A percentile compares a stretch with the other conserved stretches of the same genome.
Conservation (phyloP, 345 rosid genomes). For the Salix arbutifolia region DNA sequence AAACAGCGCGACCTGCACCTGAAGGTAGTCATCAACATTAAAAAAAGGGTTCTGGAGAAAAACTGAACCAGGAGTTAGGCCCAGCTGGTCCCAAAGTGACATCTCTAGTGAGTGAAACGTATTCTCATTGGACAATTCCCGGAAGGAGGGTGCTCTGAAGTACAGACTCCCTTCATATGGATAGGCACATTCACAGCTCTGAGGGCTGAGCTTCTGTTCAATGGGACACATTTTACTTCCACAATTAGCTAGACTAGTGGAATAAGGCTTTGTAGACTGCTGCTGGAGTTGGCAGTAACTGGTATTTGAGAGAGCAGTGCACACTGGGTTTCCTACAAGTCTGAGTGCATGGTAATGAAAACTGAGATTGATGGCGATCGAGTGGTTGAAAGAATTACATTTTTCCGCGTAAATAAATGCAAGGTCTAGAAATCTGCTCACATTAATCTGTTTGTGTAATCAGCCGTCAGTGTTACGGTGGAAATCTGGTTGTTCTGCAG, state of each 20-base stretch:
- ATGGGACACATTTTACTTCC: conserved; percentile 51
- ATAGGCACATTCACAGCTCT: conserved; percentile 81
- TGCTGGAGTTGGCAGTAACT: conserved; percentile 73
- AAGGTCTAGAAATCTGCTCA: conserved; percentile 24
- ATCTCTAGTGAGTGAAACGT: conserved; percentile 71
- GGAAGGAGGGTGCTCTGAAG: conserved; percentile 74
- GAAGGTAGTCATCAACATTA: conserved; percentile 81
- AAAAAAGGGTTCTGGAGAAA: conserved; percentile 78
- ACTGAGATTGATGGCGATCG: not conserved
- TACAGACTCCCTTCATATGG: conserved; percentile 84
- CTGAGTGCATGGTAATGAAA: conserved; percentile 35
- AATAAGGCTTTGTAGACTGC: conserved; percentile 48
- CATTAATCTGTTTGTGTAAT: conserved; percentile 56
- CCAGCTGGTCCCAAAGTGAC: conserved; percentile 71
- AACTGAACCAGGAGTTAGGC: conserved; percentile 78
- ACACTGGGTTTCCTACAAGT: conserved; percentile 86
- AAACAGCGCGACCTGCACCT: conserved; percentile 73
- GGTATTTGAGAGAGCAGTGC: conserved; percentile 57
- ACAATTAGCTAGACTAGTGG: conserved; percentile 73
- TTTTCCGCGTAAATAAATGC: not conserved
- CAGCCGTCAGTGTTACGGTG: conserved; percentile 49
- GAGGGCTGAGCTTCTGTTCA: conserved; percentile 84
- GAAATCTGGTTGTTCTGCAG: conserved; percentile 73
- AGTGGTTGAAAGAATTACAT: not conserved
- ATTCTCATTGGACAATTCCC: conserved; percentile 54